Base-by-base conservation (phyloP, 371 early-diverging fungal genomes). In the Mortierella sp. region DNA sequence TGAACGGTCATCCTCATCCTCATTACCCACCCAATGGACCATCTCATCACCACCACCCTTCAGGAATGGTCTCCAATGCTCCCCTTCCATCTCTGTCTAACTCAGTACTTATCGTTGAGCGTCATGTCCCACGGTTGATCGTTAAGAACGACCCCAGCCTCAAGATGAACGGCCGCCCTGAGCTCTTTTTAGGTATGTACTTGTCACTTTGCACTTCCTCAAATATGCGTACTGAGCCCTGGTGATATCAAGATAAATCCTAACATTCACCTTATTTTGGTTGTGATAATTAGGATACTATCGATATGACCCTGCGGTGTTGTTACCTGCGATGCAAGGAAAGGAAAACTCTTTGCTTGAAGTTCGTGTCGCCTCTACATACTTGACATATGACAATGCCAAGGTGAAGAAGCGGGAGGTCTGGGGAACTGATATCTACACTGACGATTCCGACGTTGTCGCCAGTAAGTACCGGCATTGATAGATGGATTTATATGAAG, bases 401-500 rank as follows among this genome's bases (percentile, higher is more conserved):
- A 84, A 88, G 71, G 92, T 96, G 16, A 83, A 90, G 73, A 90
- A 88, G 72, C 88, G 91, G 51, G 94, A 95, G 3, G 32, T 97
- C 10, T 97, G 97, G 97, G 97, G 97, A 8, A 96, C 97, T 1
- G 96, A 95, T 75, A 87, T 97, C 27, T 97, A 97, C 81, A 94
- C 96, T 0, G 97, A 97, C 77, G 97, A 97, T 83, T 96, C 96
- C 0, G 97, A 97, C 77, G 89, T 96, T 43, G 96, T 97, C 35
- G 93, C 96, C 18, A 94, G 96, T 95, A 90, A 44, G 76, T 77
- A 2, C 46, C 74, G 3, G 49, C 63, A 27, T 56, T 18, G 63
- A 7, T 63, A 11, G 2, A 14, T 11, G 63, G 18, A 32, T 5
- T 32, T 18, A 2, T 18, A 63, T 32, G 2, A 6, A 32, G 18